Conservation (phyloP, 805 yeast species). For the Teunomyces aglyptinius region DNA sequence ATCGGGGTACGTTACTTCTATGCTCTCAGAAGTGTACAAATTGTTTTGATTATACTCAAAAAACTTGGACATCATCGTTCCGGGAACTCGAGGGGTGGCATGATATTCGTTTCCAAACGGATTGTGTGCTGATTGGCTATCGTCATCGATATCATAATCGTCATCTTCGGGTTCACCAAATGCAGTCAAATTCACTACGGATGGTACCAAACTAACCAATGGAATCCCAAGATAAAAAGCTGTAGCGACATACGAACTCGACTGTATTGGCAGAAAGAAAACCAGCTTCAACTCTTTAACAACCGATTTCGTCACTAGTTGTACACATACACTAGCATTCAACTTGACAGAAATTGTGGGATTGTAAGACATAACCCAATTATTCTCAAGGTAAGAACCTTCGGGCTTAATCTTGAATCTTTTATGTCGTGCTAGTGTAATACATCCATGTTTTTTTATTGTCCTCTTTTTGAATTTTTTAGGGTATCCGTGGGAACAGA, state of each 20-base stretch:
- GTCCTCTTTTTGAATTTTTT: neutral
- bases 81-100: neutral
- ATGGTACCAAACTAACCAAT: slow-evolving; percentile 1
- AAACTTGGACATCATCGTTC: neutral
- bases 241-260: neutral
- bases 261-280: neutral
- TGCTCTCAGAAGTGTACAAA: neutral
- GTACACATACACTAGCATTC: neutral
- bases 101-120: neutral
- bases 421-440: neutral
- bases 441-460: neutral
- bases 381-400: neutral
- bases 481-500: slow-evolving; percentile 1
- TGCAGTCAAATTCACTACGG: neutral
- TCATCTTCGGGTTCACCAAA: slow-evolving; percentile 18
- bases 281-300: neutral
- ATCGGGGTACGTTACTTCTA: slow-evolving; percentile 1
- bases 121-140: slow-evolving; percentile 2
- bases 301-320: neutral
- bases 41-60: neutral
- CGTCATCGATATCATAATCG: slow-evolving; percentile 7
- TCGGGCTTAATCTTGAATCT: neutral
- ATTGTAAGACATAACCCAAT: neutral
- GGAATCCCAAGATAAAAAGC: neutral
- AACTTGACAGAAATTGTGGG: neutral